phyloP scores from a whole-genome alignment of 1,139 yeast genomes.

The Debaryomycetaceae sp. region DNA sequence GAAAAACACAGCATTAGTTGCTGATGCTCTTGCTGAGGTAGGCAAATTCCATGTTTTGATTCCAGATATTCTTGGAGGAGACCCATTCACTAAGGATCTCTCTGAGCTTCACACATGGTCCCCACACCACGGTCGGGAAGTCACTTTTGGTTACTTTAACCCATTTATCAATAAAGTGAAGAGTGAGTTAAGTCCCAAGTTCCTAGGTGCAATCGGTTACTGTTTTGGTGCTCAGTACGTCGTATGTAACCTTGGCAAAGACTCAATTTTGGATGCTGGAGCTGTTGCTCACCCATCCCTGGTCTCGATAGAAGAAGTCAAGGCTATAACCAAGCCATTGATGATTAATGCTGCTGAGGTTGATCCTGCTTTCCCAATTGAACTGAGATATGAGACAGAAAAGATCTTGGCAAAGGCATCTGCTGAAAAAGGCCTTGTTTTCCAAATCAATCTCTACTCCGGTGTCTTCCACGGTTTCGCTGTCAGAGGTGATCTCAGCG shows the following conservation, averaged over 20 bases:
- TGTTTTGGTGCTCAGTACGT: slow-evolving; percentile 82
- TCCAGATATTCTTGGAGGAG: slow-evolving; percentile 71
- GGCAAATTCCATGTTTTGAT: slow-evolving; percentile 65
- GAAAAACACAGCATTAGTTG: slow-evolving; percentile 57
- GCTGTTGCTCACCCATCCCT: slow-evolving; percentile 83
- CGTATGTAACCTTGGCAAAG: slow-evolving; percentile 48
- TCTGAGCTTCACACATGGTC: slow-evolving; percentile 49
- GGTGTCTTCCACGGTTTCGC: slow-evolving; percentile 74
- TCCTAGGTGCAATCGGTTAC: slow-evolving; percentile 66
- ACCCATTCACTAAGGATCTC: slow-evolving; percentile 26
- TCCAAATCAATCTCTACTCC: slow-evolving; percentile 57
- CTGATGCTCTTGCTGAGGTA: slow-evolving; percentile 61
- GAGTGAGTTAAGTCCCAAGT: slow-evolving; percentile 45
- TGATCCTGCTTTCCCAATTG: slow-evolving; percentile 61
- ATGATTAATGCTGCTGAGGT: slow-evolving; percentile 69
- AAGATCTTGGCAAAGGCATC: slow-evolving; percentile 35
- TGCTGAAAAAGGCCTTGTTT: slow-evolving; percentile 38
- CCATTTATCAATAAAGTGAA: slow-evolving; percentile 43
- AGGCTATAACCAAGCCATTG: slow-evolving; percentile 55
- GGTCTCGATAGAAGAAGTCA: slow-evolving; percentile 61
- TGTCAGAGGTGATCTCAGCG: slow-evolving; percentile 64
- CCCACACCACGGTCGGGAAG: slow-evolving; percentile 46
- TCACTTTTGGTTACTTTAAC: slow-evolving; percentile 37
- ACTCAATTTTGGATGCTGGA: slow-evolving; percentile 53
- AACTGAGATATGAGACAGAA: slow-evolving; percentile 61